Percentiles rank a stretch among this genome's conserved stretches.
These are phyloP conservation scores for Elsinoe batatas DNA, from an alignment of 2,329 filamentous ascomycete species.

Conservation along the genomic window DNA sequence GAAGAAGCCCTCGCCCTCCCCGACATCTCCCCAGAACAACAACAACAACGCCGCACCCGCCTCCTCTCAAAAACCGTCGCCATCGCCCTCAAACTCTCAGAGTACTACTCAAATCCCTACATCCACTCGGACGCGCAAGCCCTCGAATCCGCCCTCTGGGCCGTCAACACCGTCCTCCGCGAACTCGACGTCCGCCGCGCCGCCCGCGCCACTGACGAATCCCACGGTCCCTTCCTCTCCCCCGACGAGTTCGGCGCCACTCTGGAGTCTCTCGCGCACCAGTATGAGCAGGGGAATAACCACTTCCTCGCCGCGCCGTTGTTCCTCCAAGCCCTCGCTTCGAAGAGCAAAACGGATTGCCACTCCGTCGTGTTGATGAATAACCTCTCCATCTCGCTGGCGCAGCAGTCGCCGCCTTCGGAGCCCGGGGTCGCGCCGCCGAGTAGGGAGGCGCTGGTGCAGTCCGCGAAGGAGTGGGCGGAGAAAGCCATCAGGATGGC, in stretches of 20 bases:
- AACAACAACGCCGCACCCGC: conserved; percentile 42
- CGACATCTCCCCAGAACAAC: conserved; percentile 40
- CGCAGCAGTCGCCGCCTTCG: conserved; percentile 47
- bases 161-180: conserved; percentile 66
- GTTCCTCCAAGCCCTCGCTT: conserved; percentile 71
- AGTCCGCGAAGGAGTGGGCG: conserved; percentile 68
- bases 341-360: conserved; percentile 56
- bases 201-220: conserved; percentile 55
- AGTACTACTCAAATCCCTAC: conserved; percentile 68
- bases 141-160: conserved; percentile 66
- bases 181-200: conserved; percentile 59
- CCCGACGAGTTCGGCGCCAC: conserved; percentile 63
- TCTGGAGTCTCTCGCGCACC: conserved; percentile 65
- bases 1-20: conserved; percentile 32
- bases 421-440: conserved; percentile 31
- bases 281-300: conserved; percentile 63
- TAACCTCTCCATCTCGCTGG: conserved; percentile 65
- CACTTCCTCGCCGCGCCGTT: conserved; percentile 77
- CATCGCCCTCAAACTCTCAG: conserved; percentile 73
- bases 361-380: conserved; percentile 81
- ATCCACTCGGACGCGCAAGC: conserved; percentile 64
- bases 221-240: conserved; percentile 61
- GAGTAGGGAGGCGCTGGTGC: conserved; percentile 48
- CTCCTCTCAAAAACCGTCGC: conserved; percentile 65
- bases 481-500: conserved; percentile 62